Evolutionary conservation across 2,329 filamentous ascomycete species (phyloP), one percentile per base, ranked within the genome.

Genomic region (Apiospora phragmitis): DNA sequence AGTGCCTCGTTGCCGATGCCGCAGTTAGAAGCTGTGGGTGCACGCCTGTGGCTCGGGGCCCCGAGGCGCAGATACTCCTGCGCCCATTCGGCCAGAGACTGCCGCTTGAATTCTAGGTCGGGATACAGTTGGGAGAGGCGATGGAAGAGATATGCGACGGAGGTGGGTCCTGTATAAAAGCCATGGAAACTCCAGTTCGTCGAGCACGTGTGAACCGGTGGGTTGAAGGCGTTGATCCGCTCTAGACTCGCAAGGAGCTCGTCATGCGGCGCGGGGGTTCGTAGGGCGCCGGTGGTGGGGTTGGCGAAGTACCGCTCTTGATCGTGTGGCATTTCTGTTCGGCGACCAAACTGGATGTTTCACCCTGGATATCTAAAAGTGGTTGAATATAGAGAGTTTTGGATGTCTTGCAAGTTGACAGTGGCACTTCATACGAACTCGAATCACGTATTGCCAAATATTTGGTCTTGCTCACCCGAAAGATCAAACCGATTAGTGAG

Each of bases 61-160:
- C 83, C 83, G 0, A 83, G 77, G 2, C 69, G 68, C 43, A 89
- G 80, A 73, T 90, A 89, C 35, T 77, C 78, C 70, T 80, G 73
- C 0, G 86, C 84, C 85, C 86, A 89, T 69, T 84, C 80, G 1
- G 78, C 70, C 3, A 85, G 77, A 1, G 79, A 76, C 70, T 85
- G 82, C 1, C 81, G 81, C 42, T 80, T 77, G 70, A 89, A 79
- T 12, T 78, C 73, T 1, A 88, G 72, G 47, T 84, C 76, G 0
- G 87, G 85, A 32, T 85, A 81, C 2, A 77, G 72, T 2, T 77
- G 76, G 7, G 85, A 86, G 3, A 89, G 79, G 11, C 81, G 81
- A 29, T 87, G 83, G 77, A 90, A 88, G 12, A 90, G 80, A 72
- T 88, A 87, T 5, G 87, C 85, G n/a, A 89, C 79, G 18, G 86